Percentiles rank a stretch among this genome's conserved stretches.
Evolutionary conservation across 495 filamentous ascomycete species (phyloP).

Genomic region (Glonium stellatum): DNA sequence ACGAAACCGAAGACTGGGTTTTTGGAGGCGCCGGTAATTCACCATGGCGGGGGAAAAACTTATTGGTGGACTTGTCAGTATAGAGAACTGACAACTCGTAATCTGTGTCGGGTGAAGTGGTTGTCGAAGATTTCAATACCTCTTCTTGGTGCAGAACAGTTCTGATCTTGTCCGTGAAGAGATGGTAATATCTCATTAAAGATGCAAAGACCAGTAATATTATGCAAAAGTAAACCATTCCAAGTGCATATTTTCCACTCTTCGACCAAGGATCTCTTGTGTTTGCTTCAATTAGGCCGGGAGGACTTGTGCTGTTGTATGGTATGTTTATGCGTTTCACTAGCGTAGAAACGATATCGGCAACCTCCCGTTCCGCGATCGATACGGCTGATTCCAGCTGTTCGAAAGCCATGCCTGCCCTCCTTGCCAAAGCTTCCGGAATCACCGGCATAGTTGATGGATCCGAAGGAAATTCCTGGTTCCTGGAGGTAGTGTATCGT

Average conservation of each 20-base stretch:
- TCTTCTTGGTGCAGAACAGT: constrained; percentile 76
- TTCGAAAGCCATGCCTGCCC: constrained; percentile 28
- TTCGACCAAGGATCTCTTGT: constrained; percentile 71
- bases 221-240: constrained; percentile 79
- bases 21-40: constrained; percentile 44
- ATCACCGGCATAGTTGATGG: constrained; percentile 30
- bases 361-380: constrained; percentile 26
- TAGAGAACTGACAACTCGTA: constrained; percentile 61
- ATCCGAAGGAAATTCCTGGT: background rate
- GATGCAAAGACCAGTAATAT: constrained; percentile 58
- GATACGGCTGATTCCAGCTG: constrained; percentile 21
- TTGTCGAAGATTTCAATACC: constrained; percentile 48
- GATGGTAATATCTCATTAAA: constrained; percentile 67
- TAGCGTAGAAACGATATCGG: constrained; percentile 38
- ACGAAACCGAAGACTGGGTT: constrained; percentile 61
- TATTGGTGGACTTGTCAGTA: constrained; percentile 58
- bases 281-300: constrained; percentile 63
- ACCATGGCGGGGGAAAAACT: constrained; percentile 64
- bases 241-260: constrained; percentile 81
- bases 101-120: constrained; percentile 55
- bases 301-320: constrained; percentile 59
- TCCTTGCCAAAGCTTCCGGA: constrained; percentile 27
- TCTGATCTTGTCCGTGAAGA: constrained; percentile 80
- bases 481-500: constrained; percentile 3
- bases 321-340: constrained; percentile 70